phyloP scores from a whole-genome alignment of 2,329 filamentous ascomycete species.

The Talaromyces sp. region DNA sequence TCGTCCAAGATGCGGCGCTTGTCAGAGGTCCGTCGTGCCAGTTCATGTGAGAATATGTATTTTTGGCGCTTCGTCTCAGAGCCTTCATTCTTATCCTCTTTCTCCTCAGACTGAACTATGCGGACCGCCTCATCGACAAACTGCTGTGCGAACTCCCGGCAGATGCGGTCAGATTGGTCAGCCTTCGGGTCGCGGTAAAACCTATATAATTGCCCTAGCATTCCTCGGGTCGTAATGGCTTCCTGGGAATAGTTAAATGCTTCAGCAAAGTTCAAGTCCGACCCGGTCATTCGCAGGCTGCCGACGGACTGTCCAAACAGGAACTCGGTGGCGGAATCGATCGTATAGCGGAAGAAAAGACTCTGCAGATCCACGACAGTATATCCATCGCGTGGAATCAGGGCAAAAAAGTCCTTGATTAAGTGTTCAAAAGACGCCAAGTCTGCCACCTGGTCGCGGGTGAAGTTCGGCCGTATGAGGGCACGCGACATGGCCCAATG shows the following conservation, averaged over 20 bases:
- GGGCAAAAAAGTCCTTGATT: neutral
- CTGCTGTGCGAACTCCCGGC: constrained; percentile 21
- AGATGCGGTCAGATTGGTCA: neutral
- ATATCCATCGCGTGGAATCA: neutral
- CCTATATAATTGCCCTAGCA: neutral
- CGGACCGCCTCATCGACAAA: constrained; percentile 68
- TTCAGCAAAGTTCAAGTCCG: neutral
- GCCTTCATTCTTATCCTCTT: constrained; percentile 20
- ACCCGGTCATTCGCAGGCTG: neutral
- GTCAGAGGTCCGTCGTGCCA: constrained; percentile 48
- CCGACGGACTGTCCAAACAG: constrained; percentile 59
- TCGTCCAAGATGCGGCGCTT: constrained; percentile 44
- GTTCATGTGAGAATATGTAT: constrained; percentile 56
- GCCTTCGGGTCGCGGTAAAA: neutral
- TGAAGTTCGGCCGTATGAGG: constrained; percentile 7
- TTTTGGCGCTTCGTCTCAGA: constrained; percentile 24
- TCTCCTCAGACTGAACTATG: constrained; percentile 48
- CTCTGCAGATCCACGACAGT: constrained; percentile 27
- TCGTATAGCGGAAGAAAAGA: constrained; percentile 41
- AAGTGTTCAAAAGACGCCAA: neutral
- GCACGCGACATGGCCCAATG: constrained; percentile 5
- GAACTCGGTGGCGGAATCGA: constrained; percentile 84
- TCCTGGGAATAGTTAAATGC: constrained; percentile 3
- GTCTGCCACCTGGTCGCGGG: constrained; percentile 5
- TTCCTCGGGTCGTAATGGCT: constrained; percentile 1